phyloP scores from a whole-genome alignment of 2,329 filamentous ascomycete species.

The Aspergillus melleus region DNA sequence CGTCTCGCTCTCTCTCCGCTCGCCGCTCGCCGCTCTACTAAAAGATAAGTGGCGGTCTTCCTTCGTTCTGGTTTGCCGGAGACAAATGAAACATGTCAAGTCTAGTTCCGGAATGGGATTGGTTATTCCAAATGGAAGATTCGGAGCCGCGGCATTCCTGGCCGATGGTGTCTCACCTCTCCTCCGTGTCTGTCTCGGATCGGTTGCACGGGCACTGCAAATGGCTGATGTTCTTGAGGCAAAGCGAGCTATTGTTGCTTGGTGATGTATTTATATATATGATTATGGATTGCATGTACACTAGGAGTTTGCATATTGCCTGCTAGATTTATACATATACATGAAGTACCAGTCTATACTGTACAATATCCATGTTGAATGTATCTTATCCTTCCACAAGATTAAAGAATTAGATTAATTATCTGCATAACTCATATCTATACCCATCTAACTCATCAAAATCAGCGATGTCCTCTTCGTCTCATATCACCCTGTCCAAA shows the following conservation, averaged over 20 bases:
- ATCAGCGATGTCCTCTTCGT: slow-evolving; percentile 36
- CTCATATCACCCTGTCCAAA: slow-evolving; percentile 33
- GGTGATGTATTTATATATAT: background rate
- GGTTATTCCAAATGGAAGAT: background rate
- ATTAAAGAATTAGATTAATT: background rate
- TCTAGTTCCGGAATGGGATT: too few relatives aligned
- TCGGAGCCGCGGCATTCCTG: background rate
- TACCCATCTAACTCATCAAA: background rate
- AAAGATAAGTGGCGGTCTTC: background rate
- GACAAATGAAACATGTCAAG: too few relatives aligned
- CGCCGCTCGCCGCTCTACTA: background rate
- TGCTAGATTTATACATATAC: too few relatives aligned
- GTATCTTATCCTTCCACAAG: background rate
- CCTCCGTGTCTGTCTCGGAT: background rate
- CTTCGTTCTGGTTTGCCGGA: background rate
- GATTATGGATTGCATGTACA: background rate
- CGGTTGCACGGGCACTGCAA: background rate
- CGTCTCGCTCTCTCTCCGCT: background rate
- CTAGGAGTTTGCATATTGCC: background rate
- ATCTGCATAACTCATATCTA: background rate
- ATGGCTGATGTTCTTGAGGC: background rate
- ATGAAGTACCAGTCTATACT: background rate
- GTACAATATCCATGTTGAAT: background rate
- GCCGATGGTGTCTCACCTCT: background rate
- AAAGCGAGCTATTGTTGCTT: background rate